Evolutionary conservation across 441 rosid species (phyloP).

Genomic region (Syzygium malaccense): DNA sequence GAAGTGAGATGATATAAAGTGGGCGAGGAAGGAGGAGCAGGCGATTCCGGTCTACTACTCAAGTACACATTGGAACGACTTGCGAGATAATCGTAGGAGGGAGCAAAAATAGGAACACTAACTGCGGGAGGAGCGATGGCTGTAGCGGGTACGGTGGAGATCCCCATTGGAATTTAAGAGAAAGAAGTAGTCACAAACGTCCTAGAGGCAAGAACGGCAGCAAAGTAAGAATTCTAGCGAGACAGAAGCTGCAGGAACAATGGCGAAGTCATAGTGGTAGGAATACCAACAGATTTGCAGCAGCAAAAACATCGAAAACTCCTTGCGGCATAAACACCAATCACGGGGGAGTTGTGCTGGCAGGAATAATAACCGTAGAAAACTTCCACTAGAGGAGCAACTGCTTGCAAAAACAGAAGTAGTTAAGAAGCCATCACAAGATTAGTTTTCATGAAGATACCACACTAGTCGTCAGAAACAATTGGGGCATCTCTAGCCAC

Average conservation of each 20-base stretch:
- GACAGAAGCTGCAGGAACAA: not conserved
- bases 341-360: not conserved
- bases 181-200: not conserved
- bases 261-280: not conserved
- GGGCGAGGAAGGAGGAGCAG: not conserved
- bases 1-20: not conserved
- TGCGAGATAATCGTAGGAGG: not conserved
- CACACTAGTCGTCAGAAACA: not conserved
- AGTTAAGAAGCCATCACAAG: not conserved
- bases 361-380: not conserved
- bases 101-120: not conserved
- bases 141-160: not conserved
- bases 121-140: not conserved
- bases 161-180: not conserved
- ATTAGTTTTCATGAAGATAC: not conserved
- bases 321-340: not conserved
- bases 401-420: not conserved
- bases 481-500: not conserved
- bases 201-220: not conserved
- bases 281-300: not conserved
- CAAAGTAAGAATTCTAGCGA: not conserved
- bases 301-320: not conserved
- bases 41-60: not conserved
- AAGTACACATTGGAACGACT: not conserved
- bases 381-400: not conserved